Evolutionary conservation across 768 basidiomycete genomes (phyloP).

Genomic region (Rhizopogon vulgaris): DNA sequence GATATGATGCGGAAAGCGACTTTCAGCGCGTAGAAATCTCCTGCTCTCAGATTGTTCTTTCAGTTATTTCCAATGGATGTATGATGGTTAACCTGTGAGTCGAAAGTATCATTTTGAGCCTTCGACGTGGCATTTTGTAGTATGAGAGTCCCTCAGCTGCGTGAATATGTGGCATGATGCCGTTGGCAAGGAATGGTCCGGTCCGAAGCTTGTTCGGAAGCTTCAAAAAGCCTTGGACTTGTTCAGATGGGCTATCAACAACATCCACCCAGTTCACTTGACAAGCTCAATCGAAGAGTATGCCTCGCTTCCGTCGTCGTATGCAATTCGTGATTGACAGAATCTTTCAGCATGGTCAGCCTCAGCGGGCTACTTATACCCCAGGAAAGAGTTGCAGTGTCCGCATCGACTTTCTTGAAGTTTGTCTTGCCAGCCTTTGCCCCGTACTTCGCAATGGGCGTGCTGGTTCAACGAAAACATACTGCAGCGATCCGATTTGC

Average conservation of each 20-base stretch:
- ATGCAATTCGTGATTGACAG: neutral
- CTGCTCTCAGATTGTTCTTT: neutral
- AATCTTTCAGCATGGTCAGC: neutral
- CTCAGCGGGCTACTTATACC: neutral
- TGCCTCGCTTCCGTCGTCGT: neutral
- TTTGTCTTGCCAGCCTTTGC: conserved; percentile 36
- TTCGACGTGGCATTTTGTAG: neutral
- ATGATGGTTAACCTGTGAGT: no score
- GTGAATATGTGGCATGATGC: no score
- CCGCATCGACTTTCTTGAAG: conserved; percentile 25
- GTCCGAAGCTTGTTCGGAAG: neutral
- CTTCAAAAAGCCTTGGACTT: neutral
- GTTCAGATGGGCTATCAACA: neutral
- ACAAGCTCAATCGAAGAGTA: neutral
- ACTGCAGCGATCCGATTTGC: conserved; percentile 29
- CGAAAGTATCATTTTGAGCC: no score
- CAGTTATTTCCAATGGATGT: neutral
- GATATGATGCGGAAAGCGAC: conserved; percentile 22
- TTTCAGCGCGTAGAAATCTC: neutral
- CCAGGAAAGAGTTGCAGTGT: conserved; percentile 8
- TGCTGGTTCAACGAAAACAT: conserved; percentile 46
- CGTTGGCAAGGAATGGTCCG: no score
- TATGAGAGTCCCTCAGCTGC: no score
- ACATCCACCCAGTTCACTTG: no score
- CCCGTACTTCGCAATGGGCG: conserved; percentile 45